phyloP scores from a whole-genome alignment of 2,329 filamentous ascomycete species.

The Fusarium piperis region DNA sequence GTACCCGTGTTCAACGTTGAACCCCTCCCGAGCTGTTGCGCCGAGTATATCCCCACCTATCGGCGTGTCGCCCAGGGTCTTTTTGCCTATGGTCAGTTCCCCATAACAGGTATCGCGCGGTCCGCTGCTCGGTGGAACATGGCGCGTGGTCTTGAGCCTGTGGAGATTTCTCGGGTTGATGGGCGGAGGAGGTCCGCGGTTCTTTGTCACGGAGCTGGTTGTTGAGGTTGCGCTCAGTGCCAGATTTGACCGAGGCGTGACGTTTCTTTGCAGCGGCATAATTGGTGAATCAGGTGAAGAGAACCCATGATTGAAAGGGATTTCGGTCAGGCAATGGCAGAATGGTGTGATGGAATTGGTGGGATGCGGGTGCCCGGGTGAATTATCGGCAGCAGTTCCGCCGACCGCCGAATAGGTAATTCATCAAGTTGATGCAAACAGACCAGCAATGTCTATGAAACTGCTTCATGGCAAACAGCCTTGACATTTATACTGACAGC shows the following conservation, averaged over 20 bases:
- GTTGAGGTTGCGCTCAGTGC: neutral
- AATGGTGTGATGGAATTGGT: neutral
- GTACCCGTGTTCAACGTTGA: conserved; percentile 16
- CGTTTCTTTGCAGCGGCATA: neutral
- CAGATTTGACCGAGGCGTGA: neutral
- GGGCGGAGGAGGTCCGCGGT: conserved; percentile 6
- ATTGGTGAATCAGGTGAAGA: neutral
- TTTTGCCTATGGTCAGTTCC: conserved; percentile 19
- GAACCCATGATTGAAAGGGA: conserved; percentile 2
- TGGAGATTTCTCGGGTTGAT: conserved; percentile 13
- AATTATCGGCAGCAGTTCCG: neutral
- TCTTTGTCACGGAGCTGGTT: conserved; percentile 3
- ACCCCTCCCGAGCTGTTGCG: neutral
- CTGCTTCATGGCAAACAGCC: neutral
- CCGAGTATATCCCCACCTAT: conserved; percentile 43
- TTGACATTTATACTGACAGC: neutral
- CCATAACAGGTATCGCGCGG: conserved; percentile 16
- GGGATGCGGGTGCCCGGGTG: neutral
- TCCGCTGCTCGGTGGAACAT: conserved; percentile 21
- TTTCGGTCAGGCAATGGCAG: neutral
- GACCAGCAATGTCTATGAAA: neutral
- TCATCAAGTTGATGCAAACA: neutral
- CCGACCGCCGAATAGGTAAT: neutral
- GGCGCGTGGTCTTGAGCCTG: conserved; percentile 17
- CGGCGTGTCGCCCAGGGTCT: conserved; percentile 27